A percentile compares a stretch with the other conserved stretches of the same genome.
Evolutionary conservation across 2,329 filamentous ascomycete species (phyloP).

Genomic region (Sporothrix curviconia): DNA sequence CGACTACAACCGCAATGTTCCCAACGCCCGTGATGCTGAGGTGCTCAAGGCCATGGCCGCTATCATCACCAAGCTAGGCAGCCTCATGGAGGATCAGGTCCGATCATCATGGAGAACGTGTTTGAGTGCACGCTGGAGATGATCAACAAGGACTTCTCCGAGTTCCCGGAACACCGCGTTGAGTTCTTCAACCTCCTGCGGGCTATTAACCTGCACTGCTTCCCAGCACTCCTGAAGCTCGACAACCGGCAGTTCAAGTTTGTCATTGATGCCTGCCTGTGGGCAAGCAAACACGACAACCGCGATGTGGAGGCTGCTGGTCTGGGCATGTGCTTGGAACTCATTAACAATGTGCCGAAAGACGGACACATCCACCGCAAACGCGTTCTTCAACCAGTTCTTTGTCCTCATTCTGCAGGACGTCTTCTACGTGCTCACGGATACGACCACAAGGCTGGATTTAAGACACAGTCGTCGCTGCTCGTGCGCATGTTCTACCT

Average conservation of each 20-base stretch:
- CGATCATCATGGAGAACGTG: conserved; percentile 95
- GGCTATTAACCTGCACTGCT: conserved; percentile 95
- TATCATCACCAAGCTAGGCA: conserved; percentile 90
- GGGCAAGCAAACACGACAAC: conserved; percentile 99
- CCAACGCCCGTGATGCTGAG: conserved; percentile 91
- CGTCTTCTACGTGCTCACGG: conserved; percentile 95
- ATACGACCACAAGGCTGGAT: conserved; percentile 97
- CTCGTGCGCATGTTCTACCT: conserved; percentile 95
- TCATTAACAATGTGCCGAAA: conserved; percentile 98
- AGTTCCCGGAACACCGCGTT: conserved; percentile 97
- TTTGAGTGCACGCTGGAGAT: conserved; percentile 98
- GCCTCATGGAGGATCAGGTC: conserved; percentile 98
- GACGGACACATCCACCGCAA: conserved; percentile 76
- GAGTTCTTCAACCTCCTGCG: conserved; percentile 97
- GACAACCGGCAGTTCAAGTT: conserved; percentile 98
- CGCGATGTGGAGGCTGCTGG: conserved; percentile 94
- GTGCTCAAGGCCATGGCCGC: conserved; percentile 97
- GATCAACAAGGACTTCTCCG: conserved; percentile 99
- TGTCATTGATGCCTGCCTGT: conserved; percentile 98
- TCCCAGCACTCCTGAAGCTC: conserved; percentile 86
- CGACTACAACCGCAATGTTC: conserved; percentile 95
- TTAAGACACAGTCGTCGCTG: conserved; percentile 94
- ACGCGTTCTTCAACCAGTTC: conserved; percentile 96
- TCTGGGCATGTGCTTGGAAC: conserved; percentile 94
- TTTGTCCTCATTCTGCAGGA: conserved; percentile 94